phyloP scores from a whole-genome alignment of 768 basidiomycete genomes.

The Kwoniella sp. region DNA sequence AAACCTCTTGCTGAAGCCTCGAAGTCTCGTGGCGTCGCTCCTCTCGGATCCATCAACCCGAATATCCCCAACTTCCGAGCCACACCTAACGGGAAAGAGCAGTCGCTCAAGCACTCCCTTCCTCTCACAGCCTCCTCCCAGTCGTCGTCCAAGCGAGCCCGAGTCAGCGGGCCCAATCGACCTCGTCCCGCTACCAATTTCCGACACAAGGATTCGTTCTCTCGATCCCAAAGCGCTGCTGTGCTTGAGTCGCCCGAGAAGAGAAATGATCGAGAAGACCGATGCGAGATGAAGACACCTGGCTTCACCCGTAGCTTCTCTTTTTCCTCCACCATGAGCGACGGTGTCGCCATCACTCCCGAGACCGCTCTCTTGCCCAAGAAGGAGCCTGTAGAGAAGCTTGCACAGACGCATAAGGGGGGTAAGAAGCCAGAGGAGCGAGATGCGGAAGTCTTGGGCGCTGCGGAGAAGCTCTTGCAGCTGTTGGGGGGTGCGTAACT shows the following conservation, averaged over 20 bases:
- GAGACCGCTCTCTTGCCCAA: conserved; percentile 11
- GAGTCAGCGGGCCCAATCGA: conserved; percentile 12
- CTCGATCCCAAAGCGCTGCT: conserved; percentile 23
- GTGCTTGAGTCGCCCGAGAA: conserved; percentile 8
- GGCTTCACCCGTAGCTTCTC: conserved; percentile 21
- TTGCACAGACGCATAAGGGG: not conserved
- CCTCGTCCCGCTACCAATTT: conserved; percentile 9
- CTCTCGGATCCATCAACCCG: conserved; percentile 8
- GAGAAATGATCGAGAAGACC: not conserved
- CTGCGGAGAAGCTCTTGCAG: conserved; percentile 27
- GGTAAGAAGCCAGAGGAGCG: conserved; percentile 1
- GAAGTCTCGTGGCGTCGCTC: conserved; percentile 6
- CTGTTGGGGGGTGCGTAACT: conserved; percentile 19
- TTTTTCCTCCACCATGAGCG: conserved; percentile 15
- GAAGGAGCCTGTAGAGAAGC: not conserved
- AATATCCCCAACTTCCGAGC: not conserved
- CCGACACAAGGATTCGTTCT: conserved; percentile 27
- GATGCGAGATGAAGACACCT: conserved; percentile 19
- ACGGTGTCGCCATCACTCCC: conserved; percentile 13
- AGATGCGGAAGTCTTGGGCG: conserved; percentile 24
- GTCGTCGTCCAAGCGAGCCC: conserved; percentile 12
- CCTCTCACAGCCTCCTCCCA: not conserved
- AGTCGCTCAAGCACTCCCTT: conserved; percentile 11
- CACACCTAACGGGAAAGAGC: not conserved
- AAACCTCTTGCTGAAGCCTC: not conserved